phyloP scores from a whole-genome alignment of 2,329 filamentous ascomycete species.

The Fusarium luffae region DNA sequence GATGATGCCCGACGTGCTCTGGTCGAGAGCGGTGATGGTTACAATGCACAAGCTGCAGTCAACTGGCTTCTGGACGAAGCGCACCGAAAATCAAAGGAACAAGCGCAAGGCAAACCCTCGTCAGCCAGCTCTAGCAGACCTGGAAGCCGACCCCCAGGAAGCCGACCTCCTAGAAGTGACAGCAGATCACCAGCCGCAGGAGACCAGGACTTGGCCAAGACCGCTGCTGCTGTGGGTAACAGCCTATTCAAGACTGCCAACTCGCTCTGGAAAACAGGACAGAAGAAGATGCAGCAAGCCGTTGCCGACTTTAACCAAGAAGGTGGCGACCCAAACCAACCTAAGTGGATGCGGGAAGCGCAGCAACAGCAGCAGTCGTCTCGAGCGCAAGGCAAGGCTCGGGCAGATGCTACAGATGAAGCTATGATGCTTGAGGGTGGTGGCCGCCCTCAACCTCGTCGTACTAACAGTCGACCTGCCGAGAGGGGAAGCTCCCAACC shows the following conservation, averaged over 20 bases:
- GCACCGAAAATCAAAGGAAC: conserved; percentile 83
- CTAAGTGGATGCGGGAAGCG: conserved; percentile 93
- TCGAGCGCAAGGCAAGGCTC: conserved; percentile 49
- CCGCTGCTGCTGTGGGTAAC: conserved; percentile 83
- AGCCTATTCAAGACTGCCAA: conserved; percentile 94
- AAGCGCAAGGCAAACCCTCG: conserved; percentile 66
- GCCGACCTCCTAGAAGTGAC: conserved; percentile 55
- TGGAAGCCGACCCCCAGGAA: conserved; percentile 36
- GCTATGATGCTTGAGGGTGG: conserved; percentile 81
- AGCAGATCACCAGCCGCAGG: conserved; percentile 64
- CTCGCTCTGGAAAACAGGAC: conserved; percentile 92
- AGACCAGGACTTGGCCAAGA: conserved; percentile 81
- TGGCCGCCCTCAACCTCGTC: conserved; percentile 61
- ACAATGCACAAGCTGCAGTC: conserved; percentile 87
- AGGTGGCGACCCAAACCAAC: conserved; percentile 79
- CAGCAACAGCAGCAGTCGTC: conserved; percentile 60
- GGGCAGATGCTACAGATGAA: conserved; percentile 70
- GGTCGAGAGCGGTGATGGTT: conserved; percentile 79
- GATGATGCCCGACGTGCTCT: conserved; percentile 86
- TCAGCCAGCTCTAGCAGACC: conserved; percentile 52
- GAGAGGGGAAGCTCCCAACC: conserved; percentile 49
- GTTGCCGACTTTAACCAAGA: conserved; percentile 84
- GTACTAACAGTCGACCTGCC: conserved; percentile 44
- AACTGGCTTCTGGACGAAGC: conserved; percentile 92
- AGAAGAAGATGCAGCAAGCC: conserved; percentile 92